These are phyloP conservation scores for Mycena floridula DNA, from an alignment of 768 basidiomycete species.

Conservation along the genomic window DNA sequence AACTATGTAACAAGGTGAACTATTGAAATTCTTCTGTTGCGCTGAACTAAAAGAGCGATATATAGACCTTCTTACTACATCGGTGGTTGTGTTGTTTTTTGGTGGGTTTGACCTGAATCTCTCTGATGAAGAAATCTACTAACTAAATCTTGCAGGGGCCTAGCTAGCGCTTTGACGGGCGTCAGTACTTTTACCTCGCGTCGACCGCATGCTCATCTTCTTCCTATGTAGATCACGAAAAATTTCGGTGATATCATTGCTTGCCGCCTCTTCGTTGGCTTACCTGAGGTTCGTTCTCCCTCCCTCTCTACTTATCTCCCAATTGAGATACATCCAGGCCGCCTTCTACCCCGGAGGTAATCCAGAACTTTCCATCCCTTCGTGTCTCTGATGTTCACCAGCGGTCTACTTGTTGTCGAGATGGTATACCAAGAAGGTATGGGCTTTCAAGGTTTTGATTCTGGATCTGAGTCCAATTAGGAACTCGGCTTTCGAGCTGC, in stretches of 20 bases:
- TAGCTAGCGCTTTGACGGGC: conserved; percentile 19
- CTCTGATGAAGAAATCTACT: too few species aligned
- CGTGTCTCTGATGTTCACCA: neutral
- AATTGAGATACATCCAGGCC: conserved; percentile 24
- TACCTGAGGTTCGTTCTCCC: conserved; percentile 40
- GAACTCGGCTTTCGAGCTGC: conserved; percentile 63
- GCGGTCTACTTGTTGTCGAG: conserved; percentile 39
- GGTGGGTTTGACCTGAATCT: conserved; percentile 59
- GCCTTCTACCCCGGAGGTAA: conserved; percentile 60
- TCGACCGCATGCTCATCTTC: too few species aligned
- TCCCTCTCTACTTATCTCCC: neutral
- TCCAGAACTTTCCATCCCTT: conserved; percentile 11
- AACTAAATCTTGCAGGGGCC: too few species aligned
- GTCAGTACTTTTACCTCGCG: too few species aligned
- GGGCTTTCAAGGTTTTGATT: neutral
- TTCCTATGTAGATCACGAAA: too few species aligned
- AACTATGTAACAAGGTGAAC: conserved; percentile 47
- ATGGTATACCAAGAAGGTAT: conserved; percentile 54
- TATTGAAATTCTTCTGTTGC: neutral
- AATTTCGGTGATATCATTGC: conserved; percentile 48
- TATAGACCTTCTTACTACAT: conserved; percentile 58
- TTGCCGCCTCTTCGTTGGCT: conserved; percentile 57
- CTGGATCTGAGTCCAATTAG: conserved; percentile 23
- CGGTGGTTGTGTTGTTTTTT: conserved; percentile 49
- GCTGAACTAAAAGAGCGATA: neutral